Base-by-base conservation (phyloP, 2,329 filamentous ascomycete species). In the Alternaria ethzedia region DNA sequence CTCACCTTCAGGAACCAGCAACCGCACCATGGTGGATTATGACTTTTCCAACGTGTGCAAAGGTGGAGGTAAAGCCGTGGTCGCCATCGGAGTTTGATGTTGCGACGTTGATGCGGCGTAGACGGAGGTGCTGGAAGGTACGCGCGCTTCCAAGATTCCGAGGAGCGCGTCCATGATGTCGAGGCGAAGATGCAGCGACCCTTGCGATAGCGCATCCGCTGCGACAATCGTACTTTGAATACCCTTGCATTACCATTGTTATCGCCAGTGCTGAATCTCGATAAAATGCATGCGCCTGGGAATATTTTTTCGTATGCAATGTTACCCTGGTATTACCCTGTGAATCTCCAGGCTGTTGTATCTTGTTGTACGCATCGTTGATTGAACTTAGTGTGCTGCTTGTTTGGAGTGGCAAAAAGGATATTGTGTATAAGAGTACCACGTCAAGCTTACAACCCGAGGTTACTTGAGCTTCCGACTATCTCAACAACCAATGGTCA, bases 1-100 rank as follows among this genome's bases (percentile, higher is more conserved):
- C 56, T 21, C 50, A 70, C 72, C 72, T 67, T 68, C 68, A 43
- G 72, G 66, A n/a, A 73, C 63, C 44, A 69, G 70, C 15, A 74
- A 54, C 28, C 67, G 70, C 55, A 73, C 72, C 70, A 73, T 74
- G 10, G 49, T 72, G 45, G 57, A 21, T 30, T 41, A 26, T 21
- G 30, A 15, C 21, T 44, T 26, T 26, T 12, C 15, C 23, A 23
- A 11, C 26, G 32, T 28, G 21, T 44, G 59, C n/a, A 41, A 45
- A 52, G 41, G 30, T 41, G 59, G 25, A 17, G 15, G 15, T 45
- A 20, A 9, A 13, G 12, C 15, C n/a, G 50, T 9, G n/a, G 12
- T 17, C 45, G 46, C 54, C 59, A 61, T 61, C 28, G 36, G 26
- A 52, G 44, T 23, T 12, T 15, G 26, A 36, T 23, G 30, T 21